Percentiles rank a stretch among this genome's conserved stretches.
phyloP scores from a whole-genome alignment of 2,329 filamentous ascomycete genomes.

The Chaetomium sp. region DNA sequence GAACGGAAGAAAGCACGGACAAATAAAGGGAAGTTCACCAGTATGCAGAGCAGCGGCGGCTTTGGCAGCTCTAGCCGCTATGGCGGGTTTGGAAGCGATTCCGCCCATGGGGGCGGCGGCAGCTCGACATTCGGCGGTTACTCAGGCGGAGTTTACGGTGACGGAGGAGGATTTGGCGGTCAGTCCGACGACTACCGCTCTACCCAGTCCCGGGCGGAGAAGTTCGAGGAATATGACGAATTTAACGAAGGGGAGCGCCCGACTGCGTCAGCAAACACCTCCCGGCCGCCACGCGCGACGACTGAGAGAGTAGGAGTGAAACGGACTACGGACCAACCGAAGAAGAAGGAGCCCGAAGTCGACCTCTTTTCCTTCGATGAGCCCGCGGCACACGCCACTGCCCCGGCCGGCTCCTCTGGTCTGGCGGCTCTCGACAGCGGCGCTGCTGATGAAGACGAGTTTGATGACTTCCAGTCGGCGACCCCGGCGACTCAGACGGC shows the following conservation, averaged over 20 bases:
- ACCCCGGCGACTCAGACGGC: constrained; percentile 44
- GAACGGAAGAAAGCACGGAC: constrained; percentile 84
- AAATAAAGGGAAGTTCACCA: constrained; percentile 91
- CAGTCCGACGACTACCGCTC: constrained; percentile 66
- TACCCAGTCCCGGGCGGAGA: constrained; percentile 56
- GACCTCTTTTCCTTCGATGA: constrained; percentile 94
- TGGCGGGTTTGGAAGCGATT: constrained; percentile 88
- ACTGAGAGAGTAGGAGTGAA: constrained; percentile 43
- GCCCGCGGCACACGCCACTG: constrained; percentile 44
- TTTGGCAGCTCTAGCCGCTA: constrained; percentile 59
- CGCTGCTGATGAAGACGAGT: constrained; percentile 71
- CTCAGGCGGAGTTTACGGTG: constrained; percentile 78
- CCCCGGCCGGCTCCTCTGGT: constrained; percentile 41
- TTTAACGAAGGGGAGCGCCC: constrained; percentile 67
- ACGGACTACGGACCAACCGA: constrained; percentile 60
- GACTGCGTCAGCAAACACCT: constrained; percentile 38
- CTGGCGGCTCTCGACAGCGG: constrained; percentile 42
- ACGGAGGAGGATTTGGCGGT: constrained; percentile 88
- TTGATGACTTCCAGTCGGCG: constrained; percentile 95
- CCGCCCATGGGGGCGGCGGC: constrained; percentile 30
- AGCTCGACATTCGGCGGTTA: constrained; percentile 47
- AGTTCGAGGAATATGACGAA: constrained; percentile 96
- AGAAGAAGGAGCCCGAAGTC: constrained; percentile 80
- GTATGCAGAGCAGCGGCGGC: constrained; percentile 75
- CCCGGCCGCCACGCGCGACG: constrained; percentile 43